Conservation (phyloP, 805 yeast genomes). For the Tanozyma kutaoensis region DNA sequence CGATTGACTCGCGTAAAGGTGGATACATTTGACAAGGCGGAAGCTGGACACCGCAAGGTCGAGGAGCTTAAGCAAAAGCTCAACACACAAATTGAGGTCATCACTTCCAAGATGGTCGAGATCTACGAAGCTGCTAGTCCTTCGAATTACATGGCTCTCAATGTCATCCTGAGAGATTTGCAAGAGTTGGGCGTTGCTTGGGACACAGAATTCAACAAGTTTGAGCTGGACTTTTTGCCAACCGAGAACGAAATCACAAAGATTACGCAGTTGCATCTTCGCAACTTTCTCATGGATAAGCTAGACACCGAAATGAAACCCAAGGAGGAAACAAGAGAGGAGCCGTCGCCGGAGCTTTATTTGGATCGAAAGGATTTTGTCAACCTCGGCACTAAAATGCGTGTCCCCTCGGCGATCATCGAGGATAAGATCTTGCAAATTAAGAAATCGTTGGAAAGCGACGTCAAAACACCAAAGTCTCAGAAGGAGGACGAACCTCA, state of each 20-base stretch:
- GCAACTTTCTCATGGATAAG: constrained; percentile 55
- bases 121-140: constrained; percentile 45
- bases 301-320: constrained; percentile 12
- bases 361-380: background rate
- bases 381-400: constrained; percentile 1
- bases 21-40: constrained; percentile 56
- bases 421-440: constrained; percentile 8
- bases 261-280: constrained; percentile 78
- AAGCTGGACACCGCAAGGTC: constrained; percentile 50
- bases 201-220: constrained; percentile 73
- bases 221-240: constrained; percentile 71
- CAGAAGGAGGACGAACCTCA: constrained; percentile 1
- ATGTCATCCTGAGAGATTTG: constrained; percentile 51
- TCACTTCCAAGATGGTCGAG: constrained; percentile 31
- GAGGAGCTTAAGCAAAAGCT: constrained; percentile 43
- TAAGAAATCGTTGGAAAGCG: constrained; percentile 7
- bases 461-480: constrained; percentile 4
- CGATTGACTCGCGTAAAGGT: constrained; percentile 69
- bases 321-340: constrained; percentile 3
- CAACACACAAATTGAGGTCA: constrained; percentile 32
- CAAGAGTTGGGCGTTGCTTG: constrained; percentile 78
- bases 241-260: constrained; percentile 86
- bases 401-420: constrained; percentile 7
- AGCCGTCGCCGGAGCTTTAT: background rate
- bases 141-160: constrained; percentile 57